phyloP scores from a whole-genome alignment of 768 basidiomycete genomes.

The Suillus alpinus region DNA sequence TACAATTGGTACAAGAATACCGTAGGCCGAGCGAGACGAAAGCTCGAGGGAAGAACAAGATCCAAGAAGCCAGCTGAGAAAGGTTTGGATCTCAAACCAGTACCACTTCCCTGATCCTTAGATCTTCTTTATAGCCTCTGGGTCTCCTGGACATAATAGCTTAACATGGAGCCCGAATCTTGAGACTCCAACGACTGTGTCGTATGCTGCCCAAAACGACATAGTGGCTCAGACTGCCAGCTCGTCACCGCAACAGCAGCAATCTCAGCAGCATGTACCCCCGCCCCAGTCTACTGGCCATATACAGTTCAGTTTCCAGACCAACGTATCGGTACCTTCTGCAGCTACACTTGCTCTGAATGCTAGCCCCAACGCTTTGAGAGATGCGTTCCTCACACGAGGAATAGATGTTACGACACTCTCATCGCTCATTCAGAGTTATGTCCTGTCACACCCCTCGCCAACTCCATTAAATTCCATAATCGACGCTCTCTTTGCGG shows the following conservation, averaged over 20 bases:
- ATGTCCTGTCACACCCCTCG: conserved; percentile 46
- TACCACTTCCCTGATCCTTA: conserved; percentile 3
- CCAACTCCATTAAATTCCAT: conserved; percentile 49
- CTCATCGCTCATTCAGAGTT: conserved; percentile 53
- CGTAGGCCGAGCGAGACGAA: conserved; percentile 56
- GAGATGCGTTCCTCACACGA: conserved; percentile 31
- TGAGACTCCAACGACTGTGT: conserved; percentile 33
- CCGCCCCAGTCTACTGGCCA: conserved; percentile 27
- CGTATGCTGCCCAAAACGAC: conserved; percentile 33
- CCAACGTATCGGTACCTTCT: conserved; percentile 43
- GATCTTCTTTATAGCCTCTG: conserved; percentile 12
- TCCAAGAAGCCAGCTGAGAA: conserved; percentile 52
- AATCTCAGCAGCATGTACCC: conserved; percentile 23
- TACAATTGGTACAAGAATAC: conserved; percentile 65
- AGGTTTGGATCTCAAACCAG: conserved; percentile 30
- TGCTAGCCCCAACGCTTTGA: conserved; percentile 26
- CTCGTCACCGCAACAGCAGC: conserved; percentile 31
- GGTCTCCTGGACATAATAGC: conserved; percentile 18
- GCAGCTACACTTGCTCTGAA: conserved; percentile 23
- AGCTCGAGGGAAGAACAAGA: conserved; percentile 53
- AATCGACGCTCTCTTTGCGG: conserved; percentile 55
- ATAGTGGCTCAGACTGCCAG: conserved; percentile 19
- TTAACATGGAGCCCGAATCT: conserved; percentile 40
- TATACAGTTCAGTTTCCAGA: conserved; percentile 44
- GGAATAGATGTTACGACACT: conserved; percentile 47